These are phyloP conservation scores for Achaetomiella virescens DNA, from an alignment of 495 filamentous ascomycete species.

Conservation along the genomic window DNA sequence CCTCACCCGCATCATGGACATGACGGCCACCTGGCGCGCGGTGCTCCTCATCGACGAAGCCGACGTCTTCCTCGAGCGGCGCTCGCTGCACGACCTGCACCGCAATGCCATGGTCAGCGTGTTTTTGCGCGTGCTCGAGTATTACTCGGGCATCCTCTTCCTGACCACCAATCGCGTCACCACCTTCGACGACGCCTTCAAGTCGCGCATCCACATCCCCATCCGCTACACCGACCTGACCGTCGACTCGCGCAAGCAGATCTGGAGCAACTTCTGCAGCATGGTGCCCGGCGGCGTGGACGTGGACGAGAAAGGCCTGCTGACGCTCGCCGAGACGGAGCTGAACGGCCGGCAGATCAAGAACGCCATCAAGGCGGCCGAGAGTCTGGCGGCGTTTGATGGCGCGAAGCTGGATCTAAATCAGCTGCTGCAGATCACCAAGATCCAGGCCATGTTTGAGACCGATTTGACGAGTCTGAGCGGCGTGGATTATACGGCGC, in stretches of 20 bases:
- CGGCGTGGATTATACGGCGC: constrained; percentile 31
- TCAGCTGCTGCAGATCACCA: constrained; percentile 28
- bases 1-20: constrained; percentile 45
- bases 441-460: constrained; percentile 32
- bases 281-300: constrained; percentile 34
- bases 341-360: constrained; percentile 60
- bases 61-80: constrained; percentile 44
- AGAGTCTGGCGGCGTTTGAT: constrained; percentile 31
- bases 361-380: constrained; percentile 54
- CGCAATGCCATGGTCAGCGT: constrained; percentile 43
- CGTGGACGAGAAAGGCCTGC: constrained; percentile 38
- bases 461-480: constrained; percentile 27
- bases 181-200: constrained; percentile 40
- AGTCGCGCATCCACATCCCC: constrained; percentile 40
- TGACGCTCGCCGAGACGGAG: constrained; percentile 37
- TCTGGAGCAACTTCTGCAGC: constrained; percentile 45
- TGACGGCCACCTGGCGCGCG: constrained; percentile 43
- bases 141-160: constrained; percentile 44
- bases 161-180: constrained; percentile 44
- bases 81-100: constrained; percentile 35
- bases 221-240: constrained; percentile 36
- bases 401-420: constrained; percentile 22
- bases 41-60: constrained; percentile 49
- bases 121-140: constrained; percentile 43
- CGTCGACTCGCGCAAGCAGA: constrained; percentile 23